A percentile compares a stretch with the other conserved stretches of the same genome.
Conservation (phyloP, 345 rosid species). For the Limnanthes douglasii region DNA sequence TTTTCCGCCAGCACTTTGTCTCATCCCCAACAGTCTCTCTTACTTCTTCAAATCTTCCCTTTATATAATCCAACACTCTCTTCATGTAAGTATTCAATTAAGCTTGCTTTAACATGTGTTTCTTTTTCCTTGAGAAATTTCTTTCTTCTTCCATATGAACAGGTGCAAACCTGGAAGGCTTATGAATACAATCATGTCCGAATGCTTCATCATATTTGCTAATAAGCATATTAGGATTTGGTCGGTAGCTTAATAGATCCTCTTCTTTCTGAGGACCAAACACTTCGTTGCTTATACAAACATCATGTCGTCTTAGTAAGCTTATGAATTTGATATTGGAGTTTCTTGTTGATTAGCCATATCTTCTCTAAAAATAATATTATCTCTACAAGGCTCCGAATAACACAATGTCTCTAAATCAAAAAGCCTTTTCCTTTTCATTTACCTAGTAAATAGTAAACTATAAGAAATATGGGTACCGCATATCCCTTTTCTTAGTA, state of each 20-base stretch:
- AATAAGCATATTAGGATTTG: conserved; percentile 73
- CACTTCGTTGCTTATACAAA: conserved; percentile 13
- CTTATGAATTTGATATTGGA: conserved; percentile 85
- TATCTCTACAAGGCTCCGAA: conserved; percentile 73
- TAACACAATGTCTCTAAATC: conserved; percentile 64
- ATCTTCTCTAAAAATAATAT: conserved; percentile 85
- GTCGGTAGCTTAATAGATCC: conserved; percentile 57
- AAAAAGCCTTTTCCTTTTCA: conserved; percentile 78
- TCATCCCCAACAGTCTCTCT: conserved; percentile 51
- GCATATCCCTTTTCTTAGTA: conserved; percentile 69
- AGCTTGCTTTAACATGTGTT: conserved; percentile 34
- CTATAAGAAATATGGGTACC: too few relatives aligned
- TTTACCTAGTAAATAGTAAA: conserved; percentile 58
- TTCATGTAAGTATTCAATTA: conserved; percentile 42
- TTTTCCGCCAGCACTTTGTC: conserved; percentile 34
- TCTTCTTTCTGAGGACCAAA: conserved; percentile 26
- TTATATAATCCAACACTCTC: conserved; percentile 57
- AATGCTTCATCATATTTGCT: conserved; percentile 22
- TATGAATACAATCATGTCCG: conserved; percentile 44
- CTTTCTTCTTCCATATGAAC: conserved; percentile 58
- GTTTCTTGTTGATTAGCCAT: conserved; percentile 77
- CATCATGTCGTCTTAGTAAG: conserved; percentile 29
- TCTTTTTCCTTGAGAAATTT: conserved; percentile 55
- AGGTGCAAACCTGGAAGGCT: conserved; percentile 71
- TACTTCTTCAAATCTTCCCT: conserved; percentile 76